Evolutionary conservation across 768 basidiomycete genomes (phyloP).

Genomic region (Termitomyces sp.): DNA sequence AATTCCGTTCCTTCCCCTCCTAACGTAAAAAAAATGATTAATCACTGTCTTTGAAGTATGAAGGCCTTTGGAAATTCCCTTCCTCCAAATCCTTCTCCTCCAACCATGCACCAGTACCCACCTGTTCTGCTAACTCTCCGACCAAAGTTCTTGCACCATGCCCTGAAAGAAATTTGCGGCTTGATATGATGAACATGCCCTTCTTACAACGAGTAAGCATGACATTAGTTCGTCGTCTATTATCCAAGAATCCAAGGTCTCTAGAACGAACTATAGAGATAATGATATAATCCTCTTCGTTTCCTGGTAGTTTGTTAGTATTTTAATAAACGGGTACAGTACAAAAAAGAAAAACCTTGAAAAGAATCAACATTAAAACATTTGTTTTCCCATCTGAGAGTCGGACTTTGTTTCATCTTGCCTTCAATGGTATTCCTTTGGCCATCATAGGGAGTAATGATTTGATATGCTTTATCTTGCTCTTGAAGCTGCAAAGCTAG

Average conservation of each 20-base stretch:
- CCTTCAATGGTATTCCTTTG: conserved; percentile 60
- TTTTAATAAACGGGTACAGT: neutral
- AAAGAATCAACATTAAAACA: conserved; percentile 86
- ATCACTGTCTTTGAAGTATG: neutral
- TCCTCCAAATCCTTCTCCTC: conserved; percentile 29
- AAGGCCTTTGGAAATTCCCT: conserved; percentile 22
- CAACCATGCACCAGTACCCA: conserved; percentile 35
- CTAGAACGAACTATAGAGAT: conserved; percentile 62
- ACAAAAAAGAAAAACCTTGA: conserved; percentile 47
- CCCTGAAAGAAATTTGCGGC: conserved; percentile 51
- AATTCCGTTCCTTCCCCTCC: conserved; percentile 5
- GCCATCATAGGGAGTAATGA: conserved; percentile 81
- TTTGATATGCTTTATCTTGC: conserved; percentile 42
- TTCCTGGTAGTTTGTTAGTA: conserved; percentile 41
- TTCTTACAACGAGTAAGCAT: conserved; percentile 80
- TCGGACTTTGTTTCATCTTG: conserved; percentile 38
- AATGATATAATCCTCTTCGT: conserved; percentile 77
- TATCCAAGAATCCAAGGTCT: conserved; percentile 61
- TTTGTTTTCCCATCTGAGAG: conserved; percentile 59
- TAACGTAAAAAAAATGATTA: conserved; percentile 11
- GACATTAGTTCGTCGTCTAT: conserved; percentile 72
- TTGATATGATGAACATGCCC: conserved; percentile 74
- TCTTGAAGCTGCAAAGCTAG: conserved; percentile 54
- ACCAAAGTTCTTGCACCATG: conserved; percentile 43
- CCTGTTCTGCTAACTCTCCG: conserved; percentile 32